Evolutionary conservation across 2,329 filamentous ascomycete genomes (phyloP).

Genomic region (Colletotrichum tofieldiae): DNA sequence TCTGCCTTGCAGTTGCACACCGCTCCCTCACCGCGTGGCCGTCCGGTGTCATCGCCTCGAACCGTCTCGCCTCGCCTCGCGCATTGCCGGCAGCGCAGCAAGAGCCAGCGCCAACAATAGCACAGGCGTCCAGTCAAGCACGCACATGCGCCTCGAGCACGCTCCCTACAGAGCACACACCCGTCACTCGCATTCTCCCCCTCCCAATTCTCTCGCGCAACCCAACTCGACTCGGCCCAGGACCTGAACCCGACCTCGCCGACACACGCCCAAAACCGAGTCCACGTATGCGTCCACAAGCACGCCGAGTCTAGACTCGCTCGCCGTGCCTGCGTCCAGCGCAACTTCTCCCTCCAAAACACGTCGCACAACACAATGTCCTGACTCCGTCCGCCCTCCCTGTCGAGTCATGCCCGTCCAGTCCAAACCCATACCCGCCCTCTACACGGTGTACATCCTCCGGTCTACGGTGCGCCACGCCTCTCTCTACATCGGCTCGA

Average conservation of each 20-base stretch:
- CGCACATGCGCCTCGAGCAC: neutral
- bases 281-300: constrained; percentile 32
- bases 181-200: neutral
- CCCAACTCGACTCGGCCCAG: constrained; percentile 4
- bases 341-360: constrained; percentile 29
- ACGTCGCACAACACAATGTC: constrained; percentile 40
- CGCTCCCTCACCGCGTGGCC: constrained; percentile 22
- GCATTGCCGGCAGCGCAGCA: constrained; percentile 4
- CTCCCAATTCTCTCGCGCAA: constrained; percentile 17
- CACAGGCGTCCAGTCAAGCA: neutral
- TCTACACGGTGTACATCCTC: constrained; percentile 95
- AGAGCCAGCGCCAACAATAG: constrained; percentile 14
- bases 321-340: constrained; percentile 8
- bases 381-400: constrained; percentile 34
- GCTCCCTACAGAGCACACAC: neutral
- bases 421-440: constrained; percentile 80
- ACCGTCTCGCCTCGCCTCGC: constrained; percentile 13
- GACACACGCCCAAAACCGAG: constrained; percentile 39
- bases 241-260: constrained; percentile 24
- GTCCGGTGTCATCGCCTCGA: constrained; percentile 14
- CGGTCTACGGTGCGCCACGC: constrained; percentile 83
- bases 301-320: constrained; percentile 32
- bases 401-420: constrained; percentile 57
- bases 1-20: constrained; percentile 19
- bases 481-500: constrained; percentile 90